Evolutionary conservation across 129 eudicot species (phyloP).

Genomic region (Pulicaria dysenterica): DNA sequence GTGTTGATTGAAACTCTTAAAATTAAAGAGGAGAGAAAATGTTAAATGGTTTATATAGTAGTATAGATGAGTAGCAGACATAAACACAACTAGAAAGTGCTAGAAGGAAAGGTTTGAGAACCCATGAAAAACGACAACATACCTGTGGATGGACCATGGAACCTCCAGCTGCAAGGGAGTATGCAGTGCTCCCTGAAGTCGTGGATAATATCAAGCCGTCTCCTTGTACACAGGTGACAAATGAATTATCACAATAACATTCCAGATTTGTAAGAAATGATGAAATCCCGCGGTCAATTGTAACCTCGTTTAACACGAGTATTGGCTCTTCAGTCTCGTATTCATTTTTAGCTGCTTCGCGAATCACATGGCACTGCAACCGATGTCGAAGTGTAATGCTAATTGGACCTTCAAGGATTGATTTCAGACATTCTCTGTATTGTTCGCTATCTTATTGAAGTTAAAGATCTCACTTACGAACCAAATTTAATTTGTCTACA

Average conservation of each 20-base stretch:
- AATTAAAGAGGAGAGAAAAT: no score
- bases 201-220: conserved; percentile 93
- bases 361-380: conserved; percentile 80
- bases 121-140: conserved; percentile 16
- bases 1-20: no score
- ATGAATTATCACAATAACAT: conserved; percentile 87
- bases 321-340: conserved; percentile 71
- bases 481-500: conserved; percentile 9
- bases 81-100: background rate
- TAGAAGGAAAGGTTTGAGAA: background rate
- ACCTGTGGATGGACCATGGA: conserved; percentile 99
- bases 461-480: conserved; percentile 39
- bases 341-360: conserved; percentile 75
- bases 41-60: no score
- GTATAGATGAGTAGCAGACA: background rate
- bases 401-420: conserved; percentile 77
- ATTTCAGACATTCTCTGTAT: conserved; percentile 67
- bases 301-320: conserved; percentile 89
- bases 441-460: conserved; percentile 74
- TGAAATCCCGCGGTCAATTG: conserved; percentile 95
- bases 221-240: conserved; percentile 94
- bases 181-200: conserved; percentile 97
- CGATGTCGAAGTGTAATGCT: conserved; percentile 88
- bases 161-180: conserved; percentile 98
- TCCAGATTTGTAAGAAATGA: conserved; percentile 93